Conservation (phyloP, 805 yeast species). For the Ogataea philodendri region DNA sequence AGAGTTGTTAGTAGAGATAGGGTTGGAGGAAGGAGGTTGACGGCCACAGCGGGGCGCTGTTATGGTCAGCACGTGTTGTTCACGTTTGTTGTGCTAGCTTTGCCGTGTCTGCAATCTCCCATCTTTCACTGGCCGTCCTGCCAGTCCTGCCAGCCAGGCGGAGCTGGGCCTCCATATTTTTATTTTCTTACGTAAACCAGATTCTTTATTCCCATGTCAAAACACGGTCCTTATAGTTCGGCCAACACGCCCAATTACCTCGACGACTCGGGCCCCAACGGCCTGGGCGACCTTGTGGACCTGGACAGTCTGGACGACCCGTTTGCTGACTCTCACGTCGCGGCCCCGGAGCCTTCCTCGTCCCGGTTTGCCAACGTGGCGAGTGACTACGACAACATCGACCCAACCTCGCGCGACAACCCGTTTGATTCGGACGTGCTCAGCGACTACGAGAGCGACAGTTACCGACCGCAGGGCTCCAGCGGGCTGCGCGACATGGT, state of each 20-base stretch:
- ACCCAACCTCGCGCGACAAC: slow-evolving; percentile 7
- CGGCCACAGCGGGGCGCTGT: no score
- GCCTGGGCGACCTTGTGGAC: slow-evolving; percentile 9
- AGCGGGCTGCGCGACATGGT: slow-evolving; percentile 32
- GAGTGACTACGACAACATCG: slow-evolving; percentile 5
- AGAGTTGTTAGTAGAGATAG: not conserved
- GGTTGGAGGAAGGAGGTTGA: no score
- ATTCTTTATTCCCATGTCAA: slow-evolving; percentile 9
- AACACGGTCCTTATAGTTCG: slow-evolving; percentile 3
- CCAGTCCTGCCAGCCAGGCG: no score
- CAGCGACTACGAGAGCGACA: slow-evolving; percentile 10
- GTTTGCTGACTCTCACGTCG: slow-evolving; percentile 3
- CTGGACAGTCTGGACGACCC: slow-evolving; percentile 10
- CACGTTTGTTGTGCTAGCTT: not conserved
- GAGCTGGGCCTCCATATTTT: not conserved
- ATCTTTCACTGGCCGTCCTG: no score
- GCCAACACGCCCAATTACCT: slow-evolving; percentile 4
- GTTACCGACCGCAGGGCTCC: slow-evolving; percentile 4
- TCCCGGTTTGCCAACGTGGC: slow-evolving; percentile 8
- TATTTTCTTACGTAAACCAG: slow-evolving; percentile 1
- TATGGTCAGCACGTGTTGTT: not conserved
- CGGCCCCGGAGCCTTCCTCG: slow-evolving; percentile 1
- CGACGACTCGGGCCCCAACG: slow-evolving; percentile 2
- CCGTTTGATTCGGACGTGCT: slow-evolving; percentile 13
- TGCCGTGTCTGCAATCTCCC: no score